Evolutionary conservation across 495 filamentous ascomycete genomes (phyloP).

Genomic region (Hypoxylon fuscum): DNA sequence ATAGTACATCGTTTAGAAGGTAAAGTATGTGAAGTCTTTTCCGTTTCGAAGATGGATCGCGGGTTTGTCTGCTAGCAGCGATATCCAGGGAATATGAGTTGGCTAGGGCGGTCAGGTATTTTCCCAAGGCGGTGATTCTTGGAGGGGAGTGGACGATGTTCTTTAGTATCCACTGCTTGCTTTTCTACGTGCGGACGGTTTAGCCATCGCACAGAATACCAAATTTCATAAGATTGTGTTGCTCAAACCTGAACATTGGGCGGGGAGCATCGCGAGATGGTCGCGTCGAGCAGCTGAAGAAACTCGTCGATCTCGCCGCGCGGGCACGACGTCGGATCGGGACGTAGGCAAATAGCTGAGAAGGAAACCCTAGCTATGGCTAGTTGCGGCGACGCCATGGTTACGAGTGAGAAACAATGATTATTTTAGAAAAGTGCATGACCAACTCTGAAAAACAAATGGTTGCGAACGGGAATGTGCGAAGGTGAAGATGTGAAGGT

Average conservation of each 20-base stretch:
- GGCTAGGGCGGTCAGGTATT: conserved; percentile 77
- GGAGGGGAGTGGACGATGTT: conserved; percentile 74
- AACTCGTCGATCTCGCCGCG: conserved; percentile 78
- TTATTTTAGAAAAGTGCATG: conserved; percentile 11
- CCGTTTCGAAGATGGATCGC: conserved; percentile 67
- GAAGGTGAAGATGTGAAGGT: background rate
- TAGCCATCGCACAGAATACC: conserved; percentile 64
- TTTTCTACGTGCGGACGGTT: conserved; percentile 71
- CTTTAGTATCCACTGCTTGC: conserved; percentile 84
- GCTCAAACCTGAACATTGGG: conserved; percentile 95
- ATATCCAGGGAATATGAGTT: conserved; percentile 60
- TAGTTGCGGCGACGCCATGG: conserved; percentile 78
- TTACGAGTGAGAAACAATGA: conserved; percentile 1
- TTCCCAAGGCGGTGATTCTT: conserved; percentile 73
- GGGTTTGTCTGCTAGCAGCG: conserved; percentile 42
- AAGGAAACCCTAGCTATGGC: conserved; percentile 85
- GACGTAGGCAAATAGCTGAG: conserved; percentile 75
- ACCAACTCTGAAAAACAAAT: conserved; percentile 8
- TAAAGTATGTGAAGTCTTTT: conserved; percentile 83
- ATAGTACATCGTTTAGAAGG: conserved; percentile 82
- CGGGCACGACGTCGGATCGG: conserved; percentile 75
- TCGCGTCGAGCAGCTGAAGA: conserved; percentile 71
- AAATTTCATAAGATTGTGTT: conserved; percentile 62
- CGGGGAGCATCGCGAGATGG: conserved; percentile 77
- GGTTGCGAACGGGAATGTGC: conserved; percentile 1